Evolutionary conservation across 495 filamentous ascomycete species (phyloP).

Genomic region (Oleoguttula mirabilis): DNA sequence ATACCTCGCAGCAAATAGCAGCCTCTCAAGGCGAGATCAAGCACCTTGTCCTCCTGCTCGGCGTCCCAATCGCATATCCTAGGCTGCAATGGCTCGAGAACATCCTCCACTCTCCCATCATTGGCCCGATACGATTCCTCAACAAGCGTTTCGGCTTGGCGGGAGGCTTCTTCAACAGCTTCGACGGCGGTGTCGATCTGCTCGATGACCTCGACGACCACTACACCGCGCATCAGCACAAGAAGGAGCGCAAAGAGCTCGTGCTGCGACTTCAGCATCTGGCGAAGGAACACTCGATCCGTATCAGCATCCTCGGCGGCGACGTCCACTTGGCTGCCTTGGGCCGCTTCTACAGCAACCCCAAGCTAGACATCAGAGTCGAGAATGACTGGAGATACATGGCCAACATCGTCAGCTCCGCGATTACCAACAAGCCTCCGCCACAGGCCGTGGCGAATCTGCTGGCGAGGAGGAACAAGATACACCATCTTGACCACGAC

Average conservation of each 20-base stretch:
- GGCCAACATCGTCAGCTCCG: conserved; percentile 60
- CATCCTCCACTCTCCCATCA: conserved; percentile 69
- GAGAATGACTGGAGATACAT: conserved; percentile 60
- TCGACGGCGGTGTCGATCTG: conserved; percentile 81
- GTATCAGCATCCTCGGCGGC: conserved; percentile 73
- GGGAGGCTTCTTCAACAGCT: conserved; percentile 79
- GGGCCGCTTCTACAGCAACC: conserved; percentile 63
- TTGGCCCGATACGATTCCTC: conserved; percentile 74
- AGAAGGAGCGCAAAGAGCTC: conserved; percentile 66
- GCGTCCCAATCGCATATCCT: conserved; percentile 90
- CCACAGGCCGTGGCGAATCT: conserved; percentile 81
- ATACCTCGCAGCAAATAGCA: conserved; percentile 51
- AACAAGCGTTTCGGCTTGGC: conserved; percentile 85
- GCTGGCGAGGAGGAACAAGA: conserved; percentile 73
- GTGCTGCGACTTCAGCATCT: conserved; percentile 63
- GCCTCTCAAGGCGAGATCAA: conserved; percentile 48
- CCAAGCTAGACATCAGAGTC: conserved; percentile 46
- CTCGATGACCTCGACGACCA: conserved; percentile 86
- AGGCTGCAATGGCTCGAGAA: conserved; percentile 88
- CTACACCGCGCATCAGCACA: conserved; percentile 86
- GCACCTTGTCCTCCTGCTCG: conserved; percentile 75
- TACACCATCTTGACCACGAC: conserved; percentile 73
- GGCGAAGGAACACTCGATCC: conserved; percentile 56
- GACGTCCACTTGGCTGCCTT: conserved; percentile 68
- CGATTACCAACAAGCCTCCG: conserved; percentile 91